These are phyloP conservation scores for Elaeis oleifera DNA, from an alignment of 202 grass and related monocot species.

Conservation along the genomic window DNA sequence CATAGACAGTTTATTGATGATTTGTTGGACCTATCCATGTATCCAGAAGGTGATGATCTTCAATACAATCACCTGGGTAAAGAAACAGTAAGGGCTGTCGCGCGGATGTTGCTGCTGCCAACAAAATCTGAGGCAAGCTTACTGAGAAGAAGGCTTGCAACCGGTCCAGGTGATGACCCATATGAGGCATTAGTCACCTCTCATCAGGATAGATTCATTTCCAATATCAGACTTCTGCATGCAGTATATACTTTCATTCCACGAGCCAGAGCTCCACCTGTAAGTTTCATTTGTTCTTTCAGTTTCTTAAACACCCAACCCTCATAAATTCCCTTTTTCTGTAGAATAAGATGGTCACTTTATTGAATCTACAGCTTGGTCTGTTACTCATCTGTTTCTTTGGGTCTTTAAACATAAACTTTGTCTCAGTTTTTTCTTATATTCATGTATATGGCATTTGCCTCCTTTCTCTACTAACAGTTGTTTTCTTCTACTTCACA, in stretches of 20 bases:
- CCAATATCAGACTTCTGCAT: constrained; percentile 75
- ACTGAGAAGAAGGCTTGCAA: constrained; percentile 47
- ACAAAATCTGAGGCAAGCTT: constrained; percentile 60
- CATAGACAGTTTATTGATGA: constrained; percentile 48
- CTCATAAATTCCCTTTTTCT: no score
- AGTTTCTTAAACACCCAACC: no score
- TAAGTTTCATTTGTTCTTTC: constrained; percentile 40
- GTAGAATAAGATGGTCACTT: no score
- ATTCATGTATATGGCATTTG: neutral
- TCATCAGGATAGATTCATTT: constrained; percentile 69
- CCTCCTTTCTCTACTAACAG: neutral
- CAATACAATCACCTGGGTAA: constrained; percentile 38
- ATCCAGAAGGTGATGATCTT: constrained; percentile 50
- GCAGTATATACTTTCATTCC: constrained; percentile 92
- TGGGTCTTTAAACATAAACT: no score
- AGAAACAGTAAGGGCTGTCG: constrained; percentile 58
- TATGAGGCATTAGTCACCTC: constrained; percentile 68
- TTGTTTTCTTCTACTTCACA: constrained; percentile 20
- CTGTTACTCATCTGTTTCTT: no score
- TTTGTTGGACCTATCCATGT: constrained; percentile 55
- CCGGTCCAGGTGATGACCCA: constrained; percentile 41
- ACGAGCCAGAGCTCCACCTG: constrained; percentile 80
- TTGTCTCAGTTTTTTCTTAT: neutral
- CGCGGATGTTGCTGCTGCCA: constrained; percentile 67
- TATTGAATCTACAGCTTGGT: no score